Evolutionary conservation across 495 filamentous ascomycete species (phyloP).

Genomic region (Aspergillus saccharolyticus): DNA sequence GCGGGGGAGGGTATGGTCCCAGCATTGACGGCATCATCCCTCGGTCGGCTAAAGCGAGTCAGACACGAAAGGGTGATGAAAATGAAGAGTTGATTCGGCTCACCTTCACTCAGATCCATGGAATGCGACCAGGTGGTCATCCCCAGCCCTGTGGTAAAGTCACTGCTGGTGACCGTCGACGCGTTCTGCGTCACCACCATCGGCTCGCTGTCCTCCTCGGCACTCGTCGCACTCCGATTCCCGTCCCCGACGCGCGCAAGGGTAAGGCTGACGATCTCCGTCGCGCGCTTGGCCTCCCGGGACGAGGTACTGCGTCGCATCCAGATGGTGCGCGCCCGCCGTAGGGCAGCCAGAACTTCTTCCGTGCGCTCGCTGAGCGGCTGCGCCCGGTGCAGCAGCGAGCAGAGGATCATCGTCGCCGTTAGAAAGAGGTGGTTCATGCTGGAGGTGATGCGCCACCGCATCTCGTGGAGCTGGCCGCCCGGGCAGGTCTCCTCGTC

Average conservation of each 20-base stretch:
- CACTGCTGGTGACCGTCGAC: no score
- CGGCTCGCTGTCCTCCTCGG: not conserved
- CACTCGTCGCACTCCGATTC: no score
- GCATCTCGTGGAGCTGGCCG: slow-evolving; percentile 25
- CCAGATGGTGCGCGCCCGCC: slow-evolving; percentile 17
- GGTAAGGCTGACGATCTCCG: slow-evolving; percentile 19
- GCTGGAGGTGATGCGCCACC: slow-evolving; percentile 19
- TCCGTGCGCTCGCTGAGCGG: slow-evolving; percentile 7
- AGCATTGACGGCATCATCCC: no score
- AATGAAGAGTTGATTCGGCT: no score
- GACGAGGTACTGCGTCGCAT: slow-evolving; percentile 22
- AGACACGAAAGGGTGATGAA: no score
- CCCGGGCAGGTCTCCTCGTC: slow-evolving; percentile 26
- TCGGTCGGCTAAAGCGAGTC: no score
- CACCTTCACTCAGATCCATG: no score
- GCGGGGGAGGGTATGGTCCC: no score
- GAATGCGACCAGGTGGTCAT: no score
- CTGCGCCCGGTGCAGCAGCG: slow-evolving; percentile 29
- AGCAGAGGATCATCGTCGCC: slow-evolving; percentile 49
- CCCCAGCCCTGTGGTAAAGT: no score
- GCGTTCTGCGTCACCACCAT: no score
- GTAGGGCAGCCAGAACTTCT: slow-evolving; percentile 22
- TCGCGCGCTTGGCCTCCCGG: slow-evolving; percentile 22
- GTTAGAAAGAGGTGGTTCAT: slow-evolving; percentile 30
- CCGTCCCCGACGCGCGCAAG: slow-evolving; percentile 5